These are phyloP conservation scores for Citrus sinensis DNA, from an alignment of 345 rosid species.

Conservation along the genomic window DNA sequence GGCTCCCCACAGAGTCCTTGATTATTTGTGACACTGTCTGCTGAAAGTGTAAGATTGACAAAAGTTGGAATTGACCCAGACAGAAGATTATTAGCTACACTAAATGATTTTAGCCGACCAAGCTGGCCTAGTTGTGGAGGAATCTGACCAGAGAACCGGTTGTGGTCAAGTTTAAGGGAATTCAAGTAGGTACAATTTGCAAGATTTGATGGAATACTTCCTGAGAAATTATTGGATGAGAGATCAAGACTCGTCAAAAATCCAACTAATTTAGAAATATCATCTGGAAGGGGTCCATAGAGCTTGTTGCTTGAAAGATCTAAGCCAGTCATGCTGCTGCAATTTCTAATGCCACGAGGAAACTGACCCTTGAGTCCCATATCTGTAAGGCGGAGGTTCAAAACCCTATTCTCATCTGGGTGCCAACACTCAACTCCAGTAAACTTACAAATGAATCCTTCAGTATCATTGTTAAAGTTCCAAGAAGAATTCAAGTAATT, in stretches of 20 bases:
- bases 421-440: slow-evolving; percentile 92
- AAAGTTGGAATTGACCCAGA: slow-evolving; percentile 52
- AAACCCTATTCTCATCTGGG: slow-evolving; percentile 78
- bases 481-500: slow-evolving; percentile 43
- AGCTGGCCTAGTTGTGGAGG: slow-evolving; percentile 48
- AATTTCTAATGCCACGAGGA: slow-evolving; percentile 43
- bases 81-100: slow-evolving; percentile 60
- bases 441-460: slow-evolving; percentile 73
- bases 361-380: slow-evolving; percentile 66
- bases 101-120: slow-evolving; percentile 45
- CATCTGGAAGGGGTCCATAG: slow-evolving; percentile 49
- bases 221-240: slow-evolving; percentile 67
- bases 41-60: accelerated
- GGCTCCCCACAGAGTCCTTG: slow-evolving; percentile 59
- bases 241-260: slow-evolving; percentile 54
- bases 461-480: slow-evolving; percentile 52
- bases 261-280: slow-evolving; percentile 24
- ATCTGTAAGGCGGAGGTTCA: slow-evolving; percentile 61
- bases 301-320: slow-evolving; percentile 74
- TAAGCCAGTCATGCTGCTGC: slow-evolving; percentile 61
- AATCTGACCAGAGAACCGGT: slow-evolving; percentile 56
- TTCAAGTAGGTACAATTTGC: slow-evolving; percentile 54
- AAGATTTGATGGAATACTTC: slow-evolving; percentile 41
- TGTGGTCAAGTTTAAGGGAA: slow-evolving; percentile 59
- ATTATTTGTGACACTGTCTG: slow-evolving; percentile 43